These are phyloP conservation scores for Antitrichia curtipendula DNA, from an alignment of 225 moss, liverwort and hornwort genomes.

Conservation along the genomic window DNA sequence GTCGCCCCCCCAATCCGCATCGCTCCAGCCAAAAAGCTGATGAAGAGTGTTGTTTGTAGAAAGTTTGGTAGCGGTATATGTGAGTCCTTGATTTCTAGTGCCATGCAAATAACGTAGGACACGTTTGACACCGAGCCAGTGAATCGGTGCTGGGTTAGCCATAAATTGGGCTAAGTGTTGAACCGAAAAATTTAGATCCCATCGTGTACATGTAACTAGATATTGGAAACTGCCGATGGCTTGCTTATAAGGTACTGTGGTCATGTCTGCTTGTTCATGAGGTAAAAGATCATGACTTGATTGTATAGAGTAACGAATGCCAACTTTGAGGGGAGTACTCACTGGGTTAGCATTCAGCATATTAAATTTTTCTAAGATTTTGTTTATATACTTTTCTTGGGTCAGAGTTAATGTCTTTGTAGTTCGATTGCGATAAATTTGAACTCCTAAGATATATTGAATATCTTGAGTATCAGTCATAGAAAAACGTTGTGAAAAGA, in stretches of 20 bases:
- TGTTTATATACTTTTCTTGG: background rate
- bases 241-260: background rate
- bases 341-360: too few relatives aligned
- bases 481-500: too few relatives aligned
- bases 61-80: background rate
- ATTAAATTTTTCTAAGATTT: background rate
- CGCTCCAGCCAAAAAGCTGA: background rate
- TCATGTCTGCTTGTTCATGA: background rate
- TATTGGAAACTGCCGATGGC: background rate
- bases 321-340: rapidly evolving
- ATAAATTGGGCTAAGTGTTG: background rate
- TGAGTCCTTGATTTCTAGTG: background rate
- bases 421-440: too few relatives aligned
- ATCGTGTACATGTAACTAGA: background rate
- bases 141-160: background rate
- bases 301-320: background rate
- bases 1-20: background rate
- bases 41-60: background rate
- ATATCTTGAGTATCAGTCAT: too few relatives aligned
- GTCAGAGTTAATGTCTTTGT: background rate
- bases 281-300: background rate
- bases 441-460: too few relatives aligned
- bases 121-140: background rate
- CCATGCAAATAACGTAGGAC: background rate
- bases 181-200: background rate